Base-by-base conservation (phyloP, 345 rosid species). In the Cardamine resedifolia region DNA sequence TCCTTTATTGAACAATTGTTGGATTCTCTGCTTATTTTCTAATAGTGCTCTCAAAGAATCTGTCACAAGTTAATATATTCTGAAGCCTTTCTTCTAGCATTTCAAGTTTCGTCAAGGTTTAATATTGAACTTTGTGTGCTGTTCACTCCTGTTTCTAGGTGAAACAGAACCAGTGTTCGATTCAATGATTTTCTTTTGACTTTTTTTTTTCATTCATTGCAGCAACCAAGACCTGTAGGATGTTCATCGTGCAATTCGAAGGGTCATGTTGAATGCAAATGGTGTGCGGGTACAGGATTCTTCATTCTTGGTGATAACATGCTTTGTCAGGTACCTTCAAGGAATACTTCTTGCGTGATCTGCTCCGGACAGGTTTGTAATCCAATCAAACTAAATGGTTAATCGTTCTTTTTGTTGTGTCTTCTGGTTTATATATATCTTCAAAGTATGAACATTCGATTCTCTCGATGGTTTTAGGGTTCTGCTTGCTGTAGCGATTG, bases 221-320 rank as follows among this genome's bases (percentile, higher is more conserved):
- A 90, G 97, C 97, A 93, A 86, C 97, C 97, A 16, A 82, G 82
- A 73, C 97, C 98, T 0, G 71, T 89, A 62, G 73, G 81, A 15
- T 93, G 97, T 60, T 73, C 87, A 18, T 85, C 96, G 5, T 91
- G 96, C 64, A 28, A 73, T 62, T 81, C 96, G 12, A 86, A 78
- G 2, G 97, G 98, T 33, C 83, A 77, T 57, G 85, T 90, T 4
- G 98, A 93, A 48, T 89, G 97, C 83, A 83, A 93, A 76, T 90
- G 97, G 97, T 93, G 96, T 77, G 82, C 81, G 3, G 98, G 98
- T 26, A 93, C 98, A 1, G 96, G 98, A 27, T 89, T 93, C 85
- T 93, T 93, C 72, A 87, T 93, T 55, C 79, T 89, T 0, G 96
- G 97, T 6, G 92, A 93, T 81, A 93, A 87, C 78, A 89, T 90